Percentiles rank a stretch among this genome's conserved stretches.
These are phyloP conservation scores for Tolypocladium tundrense DNA, from an alignment of 2,329 filamentous ascomycete genomes.

Conservation along the genomic window DNA sequence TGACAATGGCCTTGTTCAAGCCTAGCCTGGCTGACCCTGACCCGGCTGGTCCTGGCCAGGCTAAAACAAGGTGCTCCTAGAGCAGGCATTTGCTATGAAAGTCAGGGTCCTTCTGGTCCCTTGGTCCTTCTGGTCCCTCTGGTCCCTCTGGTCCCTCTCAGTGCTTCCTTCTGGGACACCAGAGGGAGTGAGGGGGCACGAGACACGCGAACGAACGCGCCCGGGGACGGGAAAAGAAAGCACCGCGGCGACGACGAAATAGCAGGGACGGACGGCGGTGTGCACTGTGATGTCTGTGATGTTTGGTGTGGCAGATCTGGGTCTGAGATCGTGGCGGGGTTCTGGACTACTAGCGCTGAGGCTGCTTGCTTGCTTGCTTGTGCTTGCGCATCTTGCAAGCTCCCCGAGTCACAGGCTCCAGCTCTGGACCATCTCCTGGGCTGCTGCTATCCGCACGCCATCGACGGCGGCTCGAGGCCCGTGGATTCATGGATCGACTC, in stretches of 20 bases:
- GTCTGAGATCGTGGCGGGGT: not conserved
- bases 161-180: not conserved
- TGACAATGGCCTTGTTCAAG: not conserved
- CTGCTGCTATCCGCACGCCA: not conserved
- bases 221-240: not conserved
- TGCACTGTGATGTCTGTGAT: no score
- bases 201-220: not conserved
- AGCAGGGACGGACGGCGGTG: not conserved
- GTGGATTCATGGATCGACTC: not conserved
- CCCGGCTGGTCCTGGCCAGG: not conserved
- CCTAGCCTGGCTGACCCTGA: not conserved
- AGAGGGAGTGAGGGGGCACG: not conserved
- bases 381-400: not conserved
- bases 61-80: not conserved
- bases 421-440: not conserved
- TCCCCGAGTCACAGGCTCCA: not conserved
- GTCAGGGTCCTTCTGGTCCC: not conserved
- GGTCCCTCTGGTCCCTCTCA: not conserved
- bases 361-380: not conserved
- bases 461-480: not conserved
- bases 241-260: not conserved
- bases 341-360: not conserved
- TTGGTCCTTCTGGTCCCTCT: no score
- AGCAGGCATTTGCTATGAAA: not conserved
- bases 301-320: not conserved